phyloP scores from a whole-genome alignment of 2,329 filamentous ascomycete species.

The Alternaria angustiovoidea region DNA sequence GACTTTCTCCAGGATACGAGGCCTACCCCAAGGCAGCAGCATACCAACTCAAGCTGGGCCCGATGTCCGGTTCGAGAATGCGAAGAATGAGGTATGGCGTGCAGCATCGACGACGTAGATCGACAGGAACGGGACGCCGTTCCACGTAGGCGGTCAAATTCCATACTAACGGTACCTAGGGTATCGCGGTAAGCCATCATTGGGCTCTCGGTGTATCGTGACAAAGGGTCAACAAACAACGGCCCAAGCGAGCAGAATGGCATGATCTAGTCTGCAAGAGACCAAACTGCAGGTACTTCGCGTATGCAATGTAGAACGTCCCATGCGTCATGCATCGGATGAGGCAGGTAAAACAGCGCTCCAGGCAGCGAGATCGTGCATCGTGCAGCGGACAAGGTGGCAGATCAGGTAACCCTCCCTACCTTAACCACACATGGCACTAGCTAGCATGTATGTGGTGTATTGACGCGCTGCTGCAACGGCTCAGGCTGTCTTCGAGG shows the following conservation, averaged over 20 bases:
- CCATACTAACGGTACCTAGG: conserved; percentile 1
- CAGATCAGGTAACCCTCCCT: not conserved
- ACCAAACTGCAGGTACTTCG: not conserved
- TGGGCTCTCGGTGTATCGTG: not conserved
- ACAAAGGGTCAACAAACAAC: not conserved
- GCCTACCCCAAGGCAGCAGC: conserved; percentile 1
- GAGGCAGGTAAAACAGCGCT: conserved; percentile 5
- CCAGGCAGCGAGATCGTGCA: conserved; percentile 8
- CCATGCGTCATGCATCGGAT: conserved; percentile 4
- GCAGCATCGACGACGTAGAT: conserved; percentile 1
- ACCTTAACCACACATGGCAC: not conserved
- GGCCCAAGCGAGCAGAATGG: not conserved
- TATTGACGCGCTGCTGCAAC: conserved; percentile 3
- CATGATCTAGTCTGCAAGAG: not conserved
- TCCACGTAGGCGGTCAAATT: not conserved
- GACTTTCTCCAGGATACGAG: not conserved
- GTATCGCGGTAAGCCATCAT: not conserved
- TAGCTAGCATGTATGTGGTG: conserved; percentile 1
- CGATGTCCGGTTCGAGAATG: not conserved
- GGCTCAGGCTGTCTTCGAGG: conserved; percentile 18
- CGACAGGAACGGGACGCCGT: conserved; percentile 6
- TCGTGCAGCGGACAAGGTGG: conserved; percentile 4
- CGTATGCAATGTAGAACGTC: not conserved
- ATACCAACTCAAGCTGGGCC: not conserved
- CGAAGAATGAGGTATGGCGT: not conserved